Evolutionary conservation across 345 rosid species (phyloP), one percentile per base, ranked within the genome.

Genomic region (Citrus hindsii): DNA sequence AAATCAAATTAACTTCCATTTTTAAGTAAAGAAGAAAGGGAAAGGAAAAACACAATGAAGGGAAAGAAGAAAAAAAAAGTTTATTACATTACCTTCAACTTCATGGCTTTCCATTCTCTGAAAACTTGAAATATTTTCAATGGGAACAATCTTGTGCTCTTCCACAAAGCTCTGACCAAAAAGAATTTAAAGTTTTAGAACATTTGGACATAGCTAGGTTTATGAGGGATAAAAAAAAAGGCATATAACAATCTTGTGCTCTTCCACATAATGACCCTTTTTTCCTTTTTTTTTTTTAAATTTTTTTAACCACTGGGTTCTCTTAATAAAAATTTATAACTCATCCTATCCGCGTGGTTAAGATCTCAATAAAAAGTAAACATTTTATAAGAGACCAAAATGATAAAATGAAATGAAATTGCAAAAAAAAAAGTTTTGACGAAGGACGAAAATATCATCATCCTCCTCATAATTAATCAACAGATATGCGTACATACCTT

Each of bases 121-220:
- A 75, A 85, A 91, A 76, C 81, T 88, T 75, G 97, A 90, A 79
- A 92, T 92, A 60, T 86, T 85, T 68, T 89, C 93, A 28, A 93
- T 79, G 28, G 94, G 93, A 68, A 95, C 89, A 38, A 91, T 66
- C 82, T 87, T 89, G 71, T 87, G 86, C 59, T 91, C 94, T 83
- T 90, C 94, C 73, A 69, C 48, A 61, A 88, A 90, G 76, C 80
- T 82, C 89, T 89, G 82, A 9, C 6, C 6, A 69, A 27, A 6
- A 59, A 2, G 1, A 27, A 40, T 24, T 9, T 33, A 28, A 30
- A 16, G 27, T 33, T 22, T 22, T 60, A 19, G 27, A 21, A 60
- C 24, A 72, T 55, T 30, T 25, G 18, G 69, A 35, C 12, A 59
- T 24, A 63, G 6, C 18, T 63, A 10, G 35, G 9, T 13, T 63